Conservation (phyloP, 2,329 filamentous ascomycete species). For the Fusarium sp. region DNA sequence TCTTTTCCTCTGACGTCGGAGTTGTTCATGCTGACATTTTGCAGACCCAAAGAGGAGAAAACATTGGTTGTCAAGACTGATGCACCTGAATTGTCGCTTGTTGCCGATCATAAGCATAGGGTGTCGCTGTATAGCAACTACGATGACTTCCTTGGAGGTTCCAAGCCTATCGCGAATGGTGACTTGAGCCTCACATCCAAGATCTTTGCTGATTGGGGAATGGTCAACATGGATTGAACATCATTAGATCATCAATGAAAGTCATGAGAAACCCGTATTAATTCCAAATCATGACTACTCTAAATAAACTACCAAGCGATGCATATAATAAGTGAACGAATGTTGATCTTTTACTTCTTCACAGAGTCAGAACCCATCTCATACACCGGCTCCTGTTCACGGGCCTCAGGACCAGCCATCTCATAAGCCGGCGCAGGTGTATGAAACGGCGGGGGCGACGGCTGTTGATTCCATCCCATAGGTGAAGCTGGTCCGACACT, state of each 20-base stretch:
- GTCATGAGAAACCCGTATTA: background rate
- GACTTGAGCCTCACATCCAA: background rate
- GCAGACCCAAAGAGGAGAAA: background rate
- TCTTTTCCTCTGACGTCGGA: fast-evolving
- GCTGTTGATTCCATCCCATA: background rate
- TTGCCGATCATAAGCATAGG: background rate
- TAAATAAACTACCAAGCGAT: background rate
- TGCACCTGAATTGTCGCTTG: background rate
- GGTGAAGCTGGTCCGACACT: background rate
- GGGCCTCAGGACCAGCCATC: background rate
- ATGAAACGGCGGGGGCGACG: background rate
- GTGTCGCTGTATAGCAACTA: background rate
- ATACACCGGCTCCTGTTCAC: background rate
- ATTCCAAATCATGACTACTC: background rate
- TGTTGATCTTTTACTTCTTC: background rate
- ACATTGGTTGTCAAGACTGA: background rate
- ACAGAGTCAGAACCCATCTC: background rate
- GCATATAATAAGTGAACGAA: background rate
- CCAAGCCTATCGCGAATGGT: background rate
- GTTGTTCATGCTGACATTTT: background rate
- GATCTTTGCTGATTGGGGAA: background rate
- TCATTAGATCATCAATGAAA: fast-evolving
- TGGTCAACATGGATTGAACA: background rate
- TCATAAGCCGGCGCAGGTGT: background rate
- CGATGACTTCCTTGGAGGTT: background rate